phyloP scores from a whole-genome alignment of 176 grass and related monocot species.

The Aegilops umbellulata region DNA sequence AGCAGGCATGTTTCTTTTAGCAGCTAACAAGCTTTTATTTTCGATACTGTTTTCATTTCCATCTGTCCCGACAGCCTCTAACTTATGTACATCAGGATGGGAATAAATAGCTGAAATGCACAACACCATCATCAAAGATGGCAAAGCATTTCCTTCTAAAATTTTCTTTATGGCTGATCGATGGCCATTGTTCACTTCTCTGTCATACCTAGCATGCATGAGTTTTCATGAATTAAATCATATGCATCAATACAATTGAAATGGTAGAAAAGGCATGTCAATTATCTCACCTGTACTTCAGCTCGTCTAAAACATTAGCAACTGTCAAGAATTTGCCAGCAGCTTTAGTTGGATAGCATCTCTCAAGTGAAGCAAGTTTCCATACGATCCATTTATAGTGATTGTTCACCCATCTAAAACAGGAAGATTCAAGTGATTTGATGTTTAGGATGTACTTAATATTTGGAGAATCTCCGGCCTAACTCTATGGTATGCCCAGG shows the following conservation, averaged over 20 bases:
- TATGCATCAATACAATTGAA: conserved; percentile 11
- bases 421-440: conserved; percentile 33
- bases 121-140: conserved; percentile 87
- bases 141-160: conserved; percentile 88
- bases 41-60: conserved; percentile 16
- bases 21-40: conserved; percentile 23
- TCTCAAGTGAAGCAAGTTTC: conserved; percentile 86
- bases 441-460: conserved; percentile 16
- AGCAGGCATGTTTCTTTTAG: conserved; percentile 34
- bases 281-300: conserved; percentile 75
- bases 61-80: conserved; percentile 33
- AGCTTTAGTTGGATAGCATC: conserved; percentile 65
- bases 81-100: conserved; percentile 40
- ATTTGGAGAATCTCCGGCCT: background rate
- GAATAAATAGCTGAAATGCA: conserved; percentile 86
- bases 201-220: conserved; percentile 71
- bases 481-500: background rate
- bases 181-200: conserved; percentile 88
- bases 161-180: conserved; percentile 84
- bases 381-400: conserved; percentile 89
- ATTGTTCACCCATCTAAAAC: conserved; percentile 83
- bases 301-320: conserved; percentile 85
- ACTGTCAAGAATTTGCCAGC: conserved; percentile 75
- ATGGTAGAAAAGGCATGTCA: conserved; percentile 22
- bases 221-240: conserved; percentile 27